Conservation (phyloP, 306 rosid genomes). For the Fragaria iinumae region DNA sequence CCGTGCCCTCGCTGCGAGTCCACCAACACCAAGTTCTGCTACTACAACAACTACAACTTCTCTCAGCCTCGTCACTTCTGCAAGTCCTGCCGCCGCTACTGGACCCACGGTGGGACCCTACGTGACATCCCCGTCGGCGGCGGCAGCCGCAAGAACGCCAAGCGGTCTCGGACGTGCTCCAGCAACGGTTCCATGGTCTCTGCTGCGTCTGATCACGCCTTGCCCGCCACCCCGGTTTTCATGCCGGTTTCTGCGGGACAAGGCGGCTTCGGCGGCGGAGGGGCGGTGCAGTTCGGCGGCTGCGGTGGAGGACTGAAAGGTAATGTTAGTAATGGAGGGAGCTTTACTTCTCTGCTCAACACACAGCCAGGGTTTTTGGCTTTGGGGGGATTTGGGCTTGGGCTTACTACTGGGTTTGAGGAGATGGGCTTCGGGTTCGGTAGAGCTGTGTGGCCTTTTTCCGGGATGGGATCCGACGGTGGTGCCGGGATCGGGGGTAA, state of each 20-base stretch:
- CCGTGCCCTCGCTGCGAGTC: slow-evolving; percentile 97
- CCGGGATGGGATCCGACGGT: slow-evolving; percentile 50
- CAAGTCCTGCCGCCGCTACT: slow-evolving; percentile 96
- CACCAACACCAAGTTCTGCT: slow-evolving; percentile 91
- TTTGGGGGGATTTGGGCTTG: slow-evolving; percentile 80
- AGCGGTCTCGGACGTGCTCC: slow-evolving; percentile 70
- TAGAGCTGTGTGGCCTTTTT: slow-evolving; percentile 65
- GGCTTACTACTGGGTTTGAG: slow-evolving; percentile 60
- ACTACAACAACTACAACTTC: slow-evolving; percentile 95
- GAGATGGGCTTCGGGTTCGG: slow-evolving; percentile 67
- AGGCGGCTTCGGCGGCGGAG: slow-evolving; percentile 4
- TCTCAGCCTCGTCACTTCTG: slow-evolving; percentile 99
- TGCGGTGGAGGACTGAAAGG: slow-evolving; percentile 42
- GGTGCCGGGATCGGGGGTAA: slow-evolving; percentile 21
- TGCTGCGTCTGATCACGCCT: slow-evolving; percentile 17
- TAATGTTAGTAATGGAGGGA: slow-evolving; percentile 33
- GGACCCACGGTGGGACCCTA: slow-evolving; percentile 98
- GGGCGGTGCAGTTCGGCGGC: slow-evolving; percentile 30
- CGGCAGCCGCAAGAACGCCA: slow-evolving; percentile 82
- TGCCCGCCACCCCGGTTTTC: slow-evolving; percentile 36
- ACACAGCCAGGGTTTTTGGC: slow-evolving; percentile 67
- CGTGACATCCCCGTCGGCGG: slow-evolving; percentile 97
- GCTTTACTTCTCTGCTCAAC: slow-evolving; percentile 72
- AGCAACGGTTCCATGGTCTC: slow-evolving; percentile 1
- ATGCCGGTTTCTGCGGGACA: slow-evolving; percentile 30